Evolutionary conservation across 2,329 filamentous ascomycete species (phyloP).

Genomic region (Ophiostoma sp.): DNA sequence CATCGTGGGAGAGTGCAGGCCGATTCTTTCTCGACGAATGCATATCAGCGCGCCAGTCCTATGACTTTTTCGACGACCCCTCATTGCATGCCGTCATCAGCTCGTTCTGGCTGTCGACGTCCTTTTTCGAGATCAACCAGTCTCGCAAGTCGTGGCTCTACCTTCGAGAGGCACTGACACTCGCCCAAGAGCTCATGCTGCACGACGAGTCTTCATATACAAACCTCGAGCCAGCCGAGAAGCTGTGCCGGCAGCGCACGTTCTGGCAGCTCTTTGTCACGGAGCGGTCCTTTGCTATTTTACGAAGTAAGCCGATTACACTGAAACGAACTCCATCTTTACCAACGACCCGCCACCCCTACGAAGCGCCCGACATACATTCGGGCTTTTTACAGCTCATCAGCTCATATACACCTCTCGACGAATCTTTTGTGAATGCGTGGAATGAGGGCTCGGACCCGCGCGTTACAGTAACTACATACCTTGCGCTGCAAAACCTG

Average conservation of each 20-base stretch:
- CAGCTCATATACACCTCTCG: constrained; percentile 56
- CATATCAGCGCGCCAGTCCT: constrained; percentile 49
- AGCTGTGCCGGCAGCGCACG: constrained; percentile 48
- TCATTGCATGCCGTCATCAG: constrained; percentile 54
- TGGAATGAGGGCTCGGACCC: constrained; percentile 55
- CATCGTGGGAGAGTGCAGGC: constrained; percentile 46
- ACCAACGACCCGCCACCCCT: constrained; percentile 47
- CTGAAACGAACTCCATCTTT: constrained; percentile 54
- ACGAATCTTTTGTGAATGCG: constrained; percentile 57
- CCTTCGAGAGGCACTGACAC: constrained; percentile 54
- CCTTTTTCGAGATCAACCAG: constrained; percentile 57
- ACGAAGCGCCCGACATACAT: constrained; percentile 48
- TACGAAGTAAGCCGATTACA: constrained; percentile 58
- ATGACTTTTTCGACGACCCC: constrained; percentile 53
- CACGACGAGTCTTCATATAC: constrained; percentile 54
- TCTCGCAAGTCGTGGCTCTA: constrained; percentile 59
- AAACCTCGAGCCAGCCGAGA: constrained; percentile 44
- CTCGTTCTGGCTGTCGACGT: constrained; percentile 56
- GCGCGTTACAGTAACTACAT: constrained; percentile 33
- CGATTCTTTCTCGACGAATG: constrained; percentile 55
- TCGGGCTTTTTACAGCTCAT: constrained; percentile 57
- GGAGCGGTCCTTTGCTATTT: constrained; percentile 58
- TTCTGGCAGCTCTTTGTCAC: constrained; percentile 61
- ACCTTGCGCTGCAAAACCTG: constrained; percentile 35
- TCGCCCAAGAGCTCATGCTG: constrained; percentile 53